Percentiles rank a stretch among this genome's conserved stretches.
phyloP scores from a whole-genome alignment of 345 rosid species.

The Viola odorata region DNA sequence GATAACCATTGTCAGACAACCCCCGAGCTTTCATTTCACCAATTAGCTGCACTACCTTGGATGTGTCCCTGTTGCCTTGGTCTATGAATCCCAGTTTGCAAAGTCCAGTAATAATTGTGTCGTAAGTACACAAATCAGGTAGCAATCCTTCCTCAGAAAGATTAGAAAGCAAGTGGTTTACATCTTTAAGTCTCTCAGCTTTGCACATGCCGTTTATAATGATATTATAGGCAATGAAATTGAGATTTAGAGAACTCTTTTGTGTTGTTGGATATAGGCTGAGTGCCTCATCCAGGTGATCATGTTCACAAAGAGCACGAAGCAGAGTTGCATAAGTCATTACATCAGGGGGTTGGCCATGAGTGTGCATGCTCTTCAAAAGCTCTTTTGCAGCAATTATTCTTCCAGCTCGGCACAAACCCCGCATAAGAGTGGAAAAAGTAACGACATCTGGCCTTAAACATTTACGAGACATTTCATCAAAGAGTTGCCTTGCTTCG shows the following conservation, averaged over 20 bases:
- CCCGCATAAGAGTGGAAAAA: background rate
- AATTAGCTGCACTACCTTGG: background rate
- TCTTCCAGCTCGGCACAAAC: background rate
- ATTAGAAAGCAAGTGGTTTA: background rate
- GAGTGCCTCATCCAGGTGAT: background rate
- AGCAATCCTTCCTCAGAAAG: background rate
- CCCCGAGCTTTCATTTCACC: background rate
- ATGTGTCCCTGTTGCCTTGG: background rate
- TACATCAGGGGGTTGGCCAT: background rate
- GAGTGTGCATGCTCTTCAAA: background rate
- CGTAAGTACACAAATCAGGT: background rate
- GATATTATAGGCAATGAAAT: background rate
- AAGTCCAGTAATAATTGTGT: background rate
- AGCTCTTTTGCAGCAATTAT: background rate
- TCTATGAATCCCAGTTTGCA: background rate
- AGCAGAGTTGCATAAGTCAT: background rate
- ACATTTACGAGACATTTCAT: background rate
- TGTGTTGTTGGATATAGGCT: background rate
- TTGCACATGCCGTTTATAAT: background rate
- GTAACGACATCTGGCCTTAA: background rate
- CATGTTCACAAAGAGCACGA: background rate
- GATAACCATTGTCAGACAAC: background rate
- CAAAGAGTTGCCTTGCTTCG: background rate
- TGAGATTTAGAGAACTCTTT: background rate
- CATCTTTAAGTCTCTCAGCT: background rate